Conservation (phyloP, 2,329 filamentous ascomycete genomes). For the Thelonectria rubi region DNA sequence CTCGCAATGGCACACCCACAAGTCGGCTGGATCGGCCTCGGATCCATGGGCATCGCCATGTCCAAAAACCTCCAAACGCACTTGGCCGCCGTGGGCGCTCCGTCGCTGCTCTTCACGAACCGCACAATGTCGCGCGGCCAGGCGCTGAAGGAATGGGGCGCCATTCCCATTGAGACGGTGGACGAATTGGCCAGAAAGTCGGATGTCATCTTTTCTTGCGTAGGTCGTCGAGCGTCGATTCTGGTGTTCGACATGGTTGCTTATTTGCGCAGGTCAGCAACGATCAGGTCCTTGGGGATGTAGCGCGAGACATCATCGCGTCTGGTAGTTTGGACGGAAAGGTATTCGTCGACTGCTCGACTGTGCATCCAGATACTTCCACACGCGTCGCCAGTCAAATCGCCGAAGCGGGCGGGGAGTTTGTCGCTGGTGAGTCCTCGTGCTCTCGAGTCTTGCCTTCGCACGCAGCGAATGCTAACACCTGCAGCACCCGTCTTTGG, state of each 20-base stretch:
- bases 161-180: constrained; percentile 46
- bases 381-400: constrained; percentile 44
- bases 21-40: constrained; percentile 45
- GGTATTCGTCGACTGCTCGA: constrained; percentile 39
- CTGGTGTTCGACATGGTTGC: background rate
- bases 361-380: constrained; percentile 41
- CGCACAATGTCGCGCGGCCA: constrained; percentile 51
- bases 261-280: constrained; percentile 12
- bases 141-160: constrained; percentile 46
- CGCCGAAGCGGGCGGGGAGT: constrained; percentile 17
- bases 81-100: constrained; percentile 44
- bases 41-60: constrained; percentile 56
- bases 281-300: constrained; percentile 8
- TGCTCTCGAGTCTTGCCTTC: background rate
- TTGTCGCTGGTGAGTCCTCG: constrained; percentile 21
- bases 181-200: constrained; percentile 48
- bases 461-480: no score
- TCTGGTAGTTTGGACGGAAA: constrained; percentile 24
- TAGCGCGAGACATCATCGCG: constrained; percentile 12
- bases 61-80: constrained; percentile 53
- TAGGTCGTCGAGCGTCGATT: constrained; percentile 30
- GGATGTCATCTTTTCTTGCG: constrained; percentile 54
- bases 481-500: constrained; percentile 52
- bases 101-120: constrained; percentile 50
- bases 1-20: constrained; percentile 11